Base-by-base conservation (phyloP, 208 protist genomes). In the Leishmania amazonensis region DNA sequence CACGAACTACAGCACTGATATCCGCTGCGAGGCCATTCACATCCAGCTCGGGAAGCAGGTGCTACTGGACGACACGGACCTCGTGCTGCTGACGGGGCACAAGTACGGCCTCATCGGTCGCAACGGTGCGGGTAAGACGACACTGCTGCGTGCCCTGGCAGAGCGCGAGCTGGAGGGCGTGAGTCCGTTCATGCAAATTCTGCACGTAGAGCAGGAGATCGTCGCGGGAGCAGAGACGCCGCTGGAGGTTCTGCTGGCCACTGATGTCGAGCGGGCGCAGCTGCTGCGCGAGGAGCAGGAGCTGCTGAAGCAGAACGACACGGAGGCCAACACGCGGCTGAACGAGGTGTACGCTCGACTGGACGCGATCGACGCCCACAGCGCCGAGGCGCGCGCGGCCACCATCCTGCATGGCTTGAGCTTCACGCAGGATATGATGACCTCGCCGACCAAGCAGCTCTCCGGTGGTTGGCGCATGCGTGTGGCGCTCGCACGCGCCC, bases 171-270 rank as follows among this genome's bases (percentile, higher is more conserved):
- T 99, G 53, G 94, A 98, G 60, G 97, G 95, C 58, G 98, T 99
- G 40, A 99, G 99, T 40, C 91, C 92, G 35, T 96, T 99, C 93
- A 88, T 99, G 74, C 94, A 99, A 82, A 99, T 99, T 72, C 88
- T 99, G 17, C 98, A 99, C 85, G 97, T 99, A 54, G 98, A 99
- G 87, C 99, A 99, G 90, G 99, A 99, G 83, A 98, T 99, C 47
- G 82, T 96, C 8, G 89, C 93, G 3, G 91, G 90, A 53, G 74
- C 79, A 49, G 89, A 94, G 65, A 97, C 96, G 45, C 96, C 97
- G 57, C 84, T 97, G 24, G 90, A 98, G 83, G 93, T 98, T 76
- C 88, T 99, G 53, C 90, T 99, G 21, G 62, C 85, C 28, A 91
- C 97, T 45, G 98, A 99, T 78, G 86, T 93, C 24, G 98, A 99